Base-by-base conservation (phyloP, 108 stramenopile species). In the Schizochytrium sp. region DNA sequence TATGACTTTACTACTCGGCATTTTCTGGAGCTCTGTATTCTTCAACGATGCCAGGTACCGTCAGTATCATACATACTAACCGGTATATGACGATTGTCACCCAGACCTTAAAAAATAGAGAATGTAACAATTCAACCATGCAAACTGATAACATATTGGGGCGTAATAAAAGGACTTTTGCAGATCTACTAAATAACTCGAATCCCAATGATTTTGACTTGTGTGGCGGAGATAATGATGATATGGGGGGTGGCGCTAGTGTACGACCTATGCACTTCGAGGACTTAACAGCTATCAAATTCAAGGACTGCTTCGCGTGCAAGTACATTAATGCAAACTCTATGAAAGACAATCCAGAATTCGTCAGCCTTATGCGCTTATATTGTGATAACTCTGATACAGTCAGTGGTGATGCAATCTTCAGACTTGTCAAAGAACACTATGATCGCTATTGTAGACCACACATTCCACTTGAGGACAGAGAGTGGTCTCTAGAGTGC, bases 261-360 rank as follows among this genome's bases (percentile, higher is more conserved):
- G 17, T 58, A 17, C 57, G 57, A 10, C 57, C 57, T 17, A 58
- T 64, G 61, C 38, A 28, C 0, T 64, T 64, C 19, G 61, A 64
- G 42, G 61, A 64, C 61, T 42, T 64, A 4, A 64, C 61, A 10
- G 13, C 4, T 4, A 64, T 19, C 38, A 4, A 64, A 10, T 19
- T 17, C 19, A 64, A 4, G 13, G 61, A 64, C 17, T 64, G 61
- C 61, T 64, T 64, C 19, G 61, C 61, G 42, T 64, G 61, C 61
- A 7, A 64, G 42, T 64, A 64, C 61, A 64, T 64, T 42, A 64
- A 64, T 19, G 42, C 61, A 4, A 64, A 64, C 42, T 64, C 61
- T 41, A 64, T 64, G 61, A 28, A 42, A 4, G 61, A 64, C 61
- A 64, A 64, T 64, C 7, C 61, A 0, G 10, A 10, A 19, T 64